Evolutionary conservation across 2,329 filamentous ascomycete genomes (phyloP), one percentile per base, ranked within the genome.

Genomic region (Pseudogymnoascus sp.): DNA sequence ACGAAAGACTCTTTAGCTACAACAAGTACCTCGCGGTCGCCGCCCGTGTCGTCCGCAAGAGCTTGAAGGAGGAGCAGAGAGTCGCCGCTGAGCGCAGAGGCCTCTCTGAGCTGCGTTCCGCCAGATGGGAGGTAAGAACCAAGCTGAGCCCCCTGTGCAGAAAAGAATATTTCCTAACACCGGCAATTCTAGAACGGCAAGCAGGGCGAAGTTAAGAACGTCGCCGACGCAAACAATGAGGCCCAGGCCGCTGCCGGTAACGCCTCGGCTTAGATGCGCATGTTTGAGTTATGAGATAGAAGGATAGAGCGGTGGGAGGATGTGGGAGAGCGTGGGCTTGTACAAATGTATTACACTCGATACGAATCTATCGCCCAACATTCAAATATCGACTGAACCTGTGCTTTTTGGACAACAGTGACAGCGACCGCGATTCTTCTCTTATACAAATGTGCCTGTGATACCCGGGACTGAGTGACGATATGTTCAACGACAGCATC

Each of bases 1-100:
- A 73, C 66, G 60, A 67, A 63, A 77, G 73, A 77, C 72, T 60
- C 66, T 68, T 75, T 77, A 99, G 94, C 81, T 99, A 99, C 90
- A 99, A 99, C 88, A 94, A 92, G 82, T 97, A 97, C 87, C 87
- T 99, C 76, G 87, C 92, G 74, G 85, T 99, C 80, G 92, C 94
- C 74, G 86, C 92, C 78, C 92, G 92, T 78, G 89, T 90, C 74
- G 90, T 99, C 77, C 94, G 95, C 81, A 89, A 91, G 77, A 96
- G 92, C 76, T 84, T 99, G 77, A 97, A 97, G 84, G 94, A 99
- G 74, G 90, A 94, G 63, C 88, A 92, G 82, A 86, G 94, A 80
- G 77, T 97, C 69, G 76, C 76, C 69, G 92, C 92, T 67, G 94
- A 97, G 85, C 88, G 90, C 75, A 87, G 94, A 75, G 92, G 92